These are phyloP conservation scores for Boletus reticuloceps DNA, from an alignment of 768 basidiomycete species.

Conservation along the genomic window DNA sequence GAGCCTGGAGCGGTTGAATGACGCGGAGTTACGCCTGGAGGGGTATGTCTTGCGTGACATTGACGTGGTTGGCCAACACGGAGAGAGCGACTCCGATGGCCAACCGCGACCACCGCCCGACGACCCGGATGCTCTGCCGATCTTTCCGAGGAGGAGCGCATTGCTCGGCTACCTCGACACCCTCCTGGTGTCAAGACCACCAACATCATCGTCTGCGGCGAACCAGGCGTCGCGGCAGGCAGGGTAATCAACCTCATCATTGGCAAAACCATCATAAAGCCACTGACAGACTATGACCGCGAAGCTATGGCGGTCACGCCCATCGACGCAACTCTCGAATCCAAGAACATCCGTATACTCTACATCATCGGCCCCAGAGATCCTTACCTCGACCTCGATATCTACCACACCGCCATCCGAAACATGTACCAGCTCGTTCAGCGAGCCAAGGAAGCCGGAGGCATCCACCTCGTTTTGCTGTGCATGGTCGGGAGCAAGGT, in stretches of 20 bases:
- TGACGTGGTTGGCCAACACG: slow-evolving; percentile 3
- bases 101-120: not conserved
- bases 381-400: slow-evolving; percentile 19
- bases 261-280: slow-evolving; percentile 14
- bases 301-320: slow-evolving; percentile 31
- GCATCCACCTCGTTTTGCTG: slow-evolving; percentile 40
- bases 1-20: slow-evolving; percentile 20
- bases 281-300: slow-evolving; percentile 25
- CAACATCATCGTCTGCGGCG: slow-evolving; percentile 44
- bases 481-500: slow-evolving; percentile 39
- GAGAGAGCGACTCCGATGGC: not conserved
- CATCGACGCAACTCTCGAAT: slow-evolving; percentile 24
- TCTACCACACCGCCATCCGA: slow-evolving; percentile 17
- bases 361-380: slow-evolving; percentile 34
- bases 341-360: slow-evolving; percentile 21
- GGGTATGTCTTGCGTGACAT: slow-evolving; percentile 14
- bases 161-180: slow-evolving; percentile 16
- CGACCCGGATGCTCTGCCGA: slow-evolving; percentile 7
- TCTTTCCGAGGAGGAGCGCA: slow-evolving; percentile 16
- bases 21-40: slow-evolving; percentile 8
- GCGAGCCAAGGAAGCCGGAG: slow-evolving; percentile 19
- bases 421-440: slow-evolving; percentile 30
- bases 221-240: slow-evolving; percentile 34
- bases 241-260: slow-evolving; percentile 29
- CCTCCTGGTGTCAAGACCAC: slow-evolving; percentile 19